Percentiles rank a stretch among this genome's conserved stretches.
These are phyloP conservation scores for Hericium coralloides DNA, from an alignment of 768 basidiomycete genomes.

Conservation along the genomic window DNA sequence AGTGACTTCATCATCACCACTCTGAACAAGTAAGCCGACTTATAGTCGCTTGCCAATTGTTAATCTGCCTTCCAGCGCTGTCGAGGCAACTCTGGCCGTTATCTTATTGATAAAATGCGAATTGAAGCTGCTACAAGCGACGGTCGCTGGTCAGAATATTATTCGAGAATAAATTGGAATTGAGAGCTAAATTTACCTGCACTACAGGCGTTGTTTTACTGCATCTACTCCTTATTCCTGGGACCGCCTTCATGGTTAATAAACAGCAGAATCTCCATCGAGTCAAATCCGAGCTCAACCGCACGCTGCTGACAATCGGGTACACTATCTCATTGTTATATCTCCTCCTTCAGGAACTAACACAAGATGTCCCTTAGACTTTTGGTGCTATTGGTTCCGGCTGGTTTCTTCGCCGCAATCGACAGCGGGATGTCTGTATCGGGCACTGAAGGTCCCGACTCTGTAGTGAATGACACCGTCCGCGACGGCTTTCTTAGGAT, in stretches of 20 bases:
- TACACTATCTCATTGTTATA: constrained; percentile 19
- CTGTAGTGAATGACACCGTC: constrained; percentile 33
- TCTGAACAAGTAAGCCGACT: constrained; percentile 45
- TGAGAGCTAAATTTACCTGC: no score
- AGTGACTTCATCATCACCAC: constrained; percentile 60
- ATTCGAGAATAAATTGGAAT: no score
- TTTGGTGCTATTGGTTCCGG: constrained; percentile 52
- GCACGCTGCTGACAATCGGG: constrained; percentile 62
- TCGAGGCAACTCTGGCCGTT: constrained; percentile 66
- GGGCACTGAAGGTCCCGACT: constrained; percentile 1
- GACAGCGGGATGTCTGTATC: constrained; percentile 24
- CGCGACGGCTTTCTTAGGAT: constrained; percentile 44
- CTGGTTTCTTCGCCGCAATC: constrained; percentile 58
- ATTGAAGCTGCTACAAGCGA: constrained; percentile 60
- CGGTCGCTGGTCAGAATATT: constrained; percentile 44
- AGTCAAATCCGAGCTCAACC: constrained; percentile 56
- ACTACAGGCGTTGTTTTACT: constrained; percentile 60
- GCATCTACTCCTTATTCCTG: constrained; percentile 64
- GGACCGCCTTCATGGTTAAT: constrained; percentile 60
- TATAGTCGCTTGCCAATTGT: no score
- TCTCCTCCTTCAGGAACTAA: neutral
- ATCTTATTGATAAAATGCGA: constrained; percentile 61
- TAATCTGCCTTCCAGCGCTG: constrained; percentile 31
- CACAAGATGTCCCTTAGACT: constrained; percentile 31
- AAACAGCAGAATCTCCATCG: constrained; percentile 67